A percentile compares a stretch with the other conserved stretches of the same genome.
Conservation (phyloP, 768 basidiomycete genomes). For the Leccinum variicolor region DNA sequence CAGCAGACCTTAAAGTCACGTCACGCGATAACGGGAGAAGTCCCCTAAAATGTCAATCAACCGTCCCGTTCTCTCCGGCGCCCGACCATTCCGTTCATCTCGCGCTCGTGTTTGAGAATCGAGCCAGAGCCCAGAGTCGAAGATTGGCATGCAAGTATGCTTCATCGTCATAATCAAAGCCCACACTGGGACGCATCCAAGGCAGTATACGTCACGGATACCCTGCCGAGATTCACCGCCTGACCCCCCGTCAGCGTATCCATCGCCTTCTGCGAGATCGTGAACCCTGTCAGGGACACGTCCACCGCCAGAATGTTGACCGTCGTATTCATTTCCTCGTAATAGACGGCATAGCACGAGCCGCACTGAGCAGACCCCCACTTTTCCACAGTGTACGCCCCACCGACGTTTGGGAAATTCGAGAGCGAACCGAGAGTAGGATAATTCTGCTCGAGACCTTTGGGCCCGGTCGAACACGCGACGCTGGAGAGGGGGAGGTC, state of each 20-base stretch:
- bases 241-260: conserved; percentile 15
- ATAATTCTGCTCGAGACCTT: conserved; percentile 36
- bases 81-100: background rate
- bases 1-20: background rate
- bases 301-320: conserved; percentile 59
- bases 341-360: conserved; percentile 30
- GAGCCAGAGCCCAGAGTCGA: background rate
- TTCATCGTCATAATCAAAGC: background rate
- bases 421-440: conserved; percentile 37
- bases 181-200: background rate
- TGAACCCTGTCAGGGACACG: conserved; percentile 40
- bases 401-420: conserved; percentile 38
- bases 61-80: background rate
- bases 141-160: background rate
- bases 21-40: background rate
- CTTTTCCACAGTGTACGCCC: conserved; percentile 17
- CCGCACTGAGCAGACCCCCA: conserved; percentile 28
- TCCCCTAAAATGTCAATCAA: background rate
- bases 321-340: conserved; percentile 30
- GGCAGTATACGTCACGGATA: conserved; percentile 12
- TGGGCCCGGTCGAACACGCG: conserved; percentile 37
- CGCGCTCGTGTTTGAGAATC: background rate
- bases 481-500: conserved; percentile 26
- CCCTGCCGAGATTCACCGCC: conserved; percentile 15
- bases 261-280: conserved; percentile 29